Evolutionary conservation across 2,329 filamentous ascomycete species (phyloP), one percentile per base, ranked within the genome.

Genomic region (Venturia pyrina): DNA sequence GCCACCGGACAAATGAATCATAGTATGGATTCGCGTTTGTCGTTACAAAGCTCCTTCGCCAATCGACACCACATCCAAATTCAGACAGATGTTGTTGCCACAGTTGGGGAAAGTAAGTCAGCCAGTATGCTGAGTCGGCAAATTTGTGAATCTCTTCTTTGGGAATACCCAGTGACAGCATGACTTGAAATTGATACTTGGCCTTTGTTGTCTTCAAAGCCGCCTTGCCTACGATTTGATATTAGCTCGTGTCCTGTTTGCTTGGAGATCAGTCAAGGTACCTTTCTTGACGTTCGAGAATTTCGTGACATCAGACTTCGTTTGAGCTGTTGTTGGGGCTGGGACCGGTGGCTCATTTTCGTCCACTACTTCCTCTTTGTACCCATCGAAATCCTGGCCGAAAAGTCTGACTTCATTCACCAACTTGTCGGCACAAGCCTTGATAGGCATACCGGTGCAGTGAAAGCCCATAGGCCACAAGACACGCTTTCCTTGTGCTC

Each of bases 21-120:
- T 96, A 99, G 80, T 95, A 98, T 5, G 91, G 92, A 78, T 99
- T 99, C 44, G 91, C 92, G 71, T 97, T 92, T 2, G 95, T 99
- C 7, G 95, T 99, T 69, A 98, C 89, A 70, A 99, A 91, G 46
- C 89, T 89, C 75, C 95, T 84, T 73, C 93, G 85, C 93, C 93
- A 99, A 76, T 98, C 95, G 72, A 98, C 89, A 71, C 93, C 84
- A 63, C 89, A 88, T 67, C 93, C 93, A 69, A 98, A 86, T 75
- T 88, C 89, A 71, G 87, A 90, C 70, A 97, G 82, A 75, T 99
- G 91, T 67, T 85, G 81, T 74, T 88, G 85, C 75, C 88, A 90
- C 66, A 90, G 82, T n/a, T 89, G 88, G 19, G 91, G 95, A 80
- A 98, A 99, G 80, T 89, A 90, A 69, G 93, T 82, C 65, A 99